Evolutionary conservation across 805 yeast species (phyloP).

Genomic region (Metschnikowia gelsemii): DNA sequence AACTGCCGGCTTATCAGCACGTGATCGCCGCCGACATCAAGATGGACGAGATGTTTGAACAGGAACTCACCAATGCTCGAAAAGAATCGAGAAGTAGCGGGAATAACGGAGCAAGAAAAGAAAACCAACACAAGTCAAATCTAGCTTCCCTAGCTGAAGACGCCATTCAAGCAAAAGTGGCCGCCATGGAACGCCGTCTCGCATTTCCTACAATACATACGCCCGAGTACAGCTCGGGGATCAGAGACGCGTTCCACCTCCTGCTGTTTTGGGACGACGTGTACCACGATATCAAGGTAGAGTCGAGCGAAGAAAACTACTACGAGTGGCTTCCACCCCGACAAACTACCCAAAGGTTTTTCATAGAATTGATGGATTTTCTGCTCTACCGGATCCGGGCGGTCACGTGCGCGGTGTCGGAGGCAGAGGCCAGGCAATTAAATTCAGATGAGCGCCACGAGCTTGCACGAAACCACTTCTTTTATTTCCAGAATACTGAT

Average conservation of each 20-base stretch:
- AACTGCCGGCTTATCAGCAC: slow-evolving; percentile 6
- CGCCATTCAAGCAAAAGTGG: slow-evolving; percentile 3
- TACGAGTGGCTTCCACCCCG: slow-evolving; percentile 14
- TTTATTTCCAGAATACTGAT: slow-evolving; percentile 10
- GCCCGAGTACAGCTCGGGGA: slow-evolving; percentile 2
- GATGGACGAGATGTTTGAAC: slow-evolving; percentile 3
- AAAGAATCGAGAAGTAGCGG: neutral
- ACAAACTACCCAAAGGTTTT: slow-evolving; percentile 8
- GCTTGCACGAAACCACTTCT: slow-evolving; percentile 9
- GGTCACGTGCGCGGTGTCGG: slow-evolving; percentile 10
- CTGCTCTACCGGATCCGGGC: slow-evolving; percentile 13
- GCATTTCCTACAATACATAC: slow-evolving; percentile 1
- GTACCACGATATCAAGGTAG: slow-evolving; percentile 17
- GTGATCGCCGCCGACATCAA: slow-evolving; percentile 9
- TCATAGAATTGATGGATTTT: slow-evolving; percentile 13
- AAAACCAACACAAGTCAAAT: too few relatives aligned
- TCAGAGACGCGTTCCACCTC: slow-evolving; percentile 12
- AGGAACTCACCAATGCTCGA: neutral
- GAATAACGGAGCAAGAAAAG: too few relatives aligned
- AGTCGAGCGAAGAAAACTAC: slow-evolving; percentile 3
- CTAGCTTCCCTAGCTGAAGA: neutral
- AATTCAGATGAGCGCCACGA: slow-evolving; percentile 15
- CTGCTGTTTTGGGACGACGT: slow-evolving; percentile 18
- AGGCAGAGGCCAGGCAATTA: slow-evolving; percentile 2
- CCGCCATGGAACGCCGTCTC: slow-evolving; percentile 9